Evolutionary conservation across 352 stramenopile genomes (phyloP).

Genomic region (Phytopythium oedochilum): DNA sequence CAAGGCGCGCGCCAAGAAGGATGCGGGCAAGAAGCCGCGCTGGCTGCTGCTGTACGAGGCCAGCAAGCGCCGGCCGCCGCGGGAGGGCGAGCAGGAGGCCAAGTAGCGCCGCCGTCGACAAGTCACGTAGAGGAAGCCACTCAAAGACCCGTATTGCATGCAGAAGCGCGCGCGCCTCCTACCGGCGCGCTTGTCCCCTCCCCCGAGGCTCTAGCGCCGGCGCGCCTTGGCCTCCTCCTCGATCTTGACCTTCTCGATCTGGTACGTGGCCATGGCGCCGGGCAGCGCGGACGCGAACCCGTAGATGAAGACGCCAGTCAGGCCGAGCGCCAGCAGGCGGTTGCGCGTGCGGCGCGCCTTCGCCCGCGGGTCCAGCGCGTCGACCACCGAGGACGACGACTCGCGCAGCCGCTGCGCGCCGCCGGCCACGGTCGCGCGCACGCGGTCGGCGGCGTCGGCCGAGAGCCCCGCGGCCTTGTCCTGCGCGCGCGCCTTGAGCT

Average conservation of each 20-base stretch:
- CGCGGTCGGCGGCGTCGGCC: not conserved
- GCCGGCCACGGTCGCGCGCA: constrained; percentile 9
- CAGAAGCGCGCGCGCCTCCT: too few species aligned
- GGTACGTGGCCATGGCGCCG: constrained; percentile 64
- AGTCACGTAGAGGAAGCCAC: too few species aligned
- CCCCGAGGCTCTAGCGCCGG: constrained; percentile 2
- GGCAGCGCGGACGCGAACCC: constrained; percentile 63
- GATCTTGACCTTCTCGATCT: constrained; percentile 52
- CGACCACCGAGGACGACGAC: constrained; percentile 43
- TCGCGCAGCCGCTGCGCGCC: constrained; percentile 43
- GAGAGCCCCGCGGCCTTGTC: constrained; percentile 24
- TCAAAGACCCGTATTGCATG: constrained; percentile 6
- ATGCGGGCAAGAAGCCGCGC: constrained; percentile 53
- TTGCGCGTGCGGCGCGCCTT: constrained; percentile 42
- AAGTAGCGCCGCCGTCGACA: constrained; percentile 7
- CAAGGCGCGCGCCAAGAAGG: constrained; percentile 40
- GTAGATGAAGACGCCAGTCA: constrained; percentile 66
- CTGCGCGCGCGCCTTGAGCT: constrained; percentile 26
- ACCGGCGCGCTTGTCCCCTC: too few species aligned
- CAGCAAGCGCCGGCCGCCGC: constrained; percentile 25
- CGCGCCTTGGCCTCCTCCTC: constrained; percentile 43
- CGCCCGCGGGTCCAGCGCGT: constrained; percentile 44
- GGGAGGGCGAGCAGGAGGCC: constrained; percentile 7
- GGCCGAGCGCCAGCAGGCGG: constrained; percentile 49
- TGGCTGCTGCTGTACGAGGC: constrained; percentile 71